Evolutionary conservation across 352 stramenopile genomes (phyloP), one percentile per base, ranked within the genome.

Genomic region (Pythium phragmiticola): DNA sequence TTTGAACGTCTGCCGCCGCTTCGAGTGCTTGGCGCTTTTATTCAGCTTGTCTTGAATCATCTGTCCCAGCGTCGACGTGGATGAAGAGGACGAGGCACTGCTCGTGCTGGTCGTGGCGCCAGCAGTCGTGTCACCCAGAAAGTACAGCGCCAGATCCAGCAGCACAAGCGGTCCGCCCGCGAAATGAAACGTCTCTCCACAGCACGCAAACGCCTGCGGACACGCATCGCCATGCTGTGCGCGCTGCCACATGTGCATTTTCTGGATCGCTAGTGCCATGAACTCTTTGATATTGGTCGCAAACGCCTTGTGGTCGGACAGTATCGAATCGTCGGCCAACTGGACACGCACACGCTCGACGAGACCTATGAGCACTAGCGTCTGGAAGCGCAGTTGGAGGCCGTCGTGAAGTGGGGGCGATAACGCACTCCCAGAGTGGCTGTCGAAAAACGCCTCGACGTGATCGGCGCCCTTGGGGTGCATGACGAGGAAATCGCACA

Each of bases 191-290:
- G 51, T 69, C 17, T 75, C 73, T 17, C 65, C 65, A 50, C 78
- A 89, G 28, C 79, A 90, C 37, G 57, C 65, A 63, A 88, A 81
- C 2, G 63, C 54, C 16, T 53, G 21, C 14, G 82, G 79, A 39
- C 82, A 90, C 7, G 70, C 75, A 41, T 90, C 79, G 3, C 82
- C 79, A 30, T 89, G 76, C 54, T 92, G 82, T 11, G 82, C 68
- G 26, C 75, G 72, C 50, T 92, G 82, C 82, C 80, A 92, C 34
- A 72, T 73, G 23, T 87, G 78, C 77, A 90, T 90, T 43, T 82
- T 88, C 34, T 63, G 57, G 26, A 89, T 72, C 4, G 72, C 69
- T 39, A 89, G 68, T 30, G 70, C 76, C 21, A 88, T 66, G 42
- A 92, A 88, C 6, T 82, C 75, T 26, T 82, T 80, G 26, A 89